Conservation (phyloP, 306 rosid genomes). For the Glycine latifolia region DNA sequence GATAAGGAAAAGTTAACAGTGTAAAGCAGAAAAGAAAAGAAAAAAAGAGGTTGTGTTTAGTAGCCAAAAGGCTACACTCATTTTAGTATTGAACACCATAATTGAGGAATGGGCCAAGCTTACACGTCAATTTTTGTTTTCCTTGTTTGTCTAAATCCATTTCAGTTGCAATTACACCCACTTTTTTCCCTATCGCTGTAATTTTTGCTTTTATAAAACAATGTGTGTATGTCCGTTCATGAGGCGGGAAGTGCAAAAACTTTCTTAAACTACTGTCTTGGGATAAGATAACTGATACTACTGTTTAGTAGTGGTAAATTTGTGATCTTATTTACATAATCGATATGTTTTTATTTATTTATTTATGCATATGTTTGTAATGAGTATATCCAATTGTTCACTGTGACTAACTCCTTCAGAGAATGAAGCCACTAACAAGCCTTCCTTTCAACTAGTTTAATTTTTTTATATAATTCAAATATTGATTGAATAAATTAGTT, state of each 20-base stretch:
- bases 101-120: conserved; percentile 42
- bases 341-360: not conserved
- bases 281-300: not conserved
- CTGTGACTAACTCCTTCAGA: no score
- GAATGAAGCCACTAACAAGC: no score
- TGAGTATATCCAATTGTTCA: no score
- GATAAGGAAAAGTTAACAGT: conserved; percentile 42
- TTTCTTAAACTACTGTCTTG: conserved; percentile 8
- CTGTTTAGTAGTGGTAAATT: not conserved
- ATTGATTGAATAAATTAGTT: not conserved
- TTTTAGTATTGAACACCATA: conserved; percentile 35
- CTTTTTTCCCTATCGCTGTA: conserved; percentile 20
- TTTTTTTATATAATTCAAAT: no score
- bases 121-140: conserved; percentile 33
- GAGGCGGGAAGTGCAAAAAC: conserved; percentile 34
- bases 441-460: no score
- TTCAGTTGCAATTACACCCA: not conserved
- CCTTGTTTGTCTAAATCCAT: conserved; percentile 36
- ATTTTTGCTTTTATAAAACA: conserved; percentile 28
- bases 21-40: conserved; percentile 36
- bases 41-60: conserved; percentile 10
- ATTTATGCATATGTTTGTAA: no score
- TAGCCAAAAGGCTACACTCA: conserved; percentile 29
- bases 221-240: conserved; percentile 1
- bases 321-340: not conserved